Evolutionary conservation across 345 rosid genomes (phyloP).

Genomic region (Trapa bicornis): DNA sequence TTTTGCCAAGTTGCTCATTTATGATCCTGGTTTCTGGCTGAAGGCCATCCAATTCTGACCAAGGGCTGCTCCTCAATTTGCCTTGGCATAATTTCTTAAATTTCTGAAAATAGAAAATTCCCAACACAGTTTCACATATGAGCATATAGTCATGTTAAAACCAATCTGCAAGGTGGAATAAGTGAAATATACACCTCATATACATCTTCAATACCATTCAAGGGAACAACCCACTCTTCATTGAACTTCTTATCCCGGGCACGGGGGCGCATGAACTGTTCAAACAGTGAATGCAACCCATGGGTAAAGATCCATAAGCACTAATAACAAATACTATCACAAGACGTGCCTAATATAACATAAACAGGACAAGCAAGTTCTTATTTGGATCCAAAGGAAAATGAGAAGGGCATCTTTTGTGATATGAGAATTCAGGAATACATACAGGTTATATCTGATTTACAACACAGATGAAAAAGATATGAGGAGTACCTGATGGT

Average conservation of each 20-base stretch:
- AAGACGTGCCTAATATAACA: background rate
- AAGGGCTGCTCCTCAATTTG: conserved; percentile 71
- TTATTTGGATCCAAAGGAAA: too few species aligned
- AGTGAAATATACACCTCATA: conserved; percentile 39
- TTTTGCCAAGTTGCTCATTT: conserved; percentile 63
- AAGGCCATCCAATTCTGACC: conserved; percentile 93
- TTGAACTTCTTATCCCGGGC: conserved; percentile 86
- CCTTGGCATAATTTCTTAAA: conserved; percentile 72
- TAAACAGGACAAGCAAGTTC: background rate
- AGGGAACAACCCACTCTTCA: conserved; percentile 69
- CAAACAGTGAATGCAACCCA: background rate
- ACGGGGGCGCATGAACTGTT: conserved; percentile 69
- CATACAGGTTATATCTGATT: background rate
- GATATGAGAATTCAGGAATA: background rate
- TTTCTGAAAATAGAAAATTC: conserved; percentile 36
- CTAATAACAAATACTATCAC: background rate
- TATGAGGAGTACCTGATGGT: conserved; percentile 53
- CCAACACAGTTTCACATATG: background rate
- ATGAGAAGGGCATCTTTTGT: background rate
- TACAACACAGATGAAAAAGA: background rate
- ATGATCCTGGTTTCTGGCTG: conserved; percentile 93
- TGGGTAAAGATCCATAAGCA: background rate
- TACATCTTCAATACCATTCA: conserved; percentile 65
- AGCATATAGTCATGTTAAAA: background rate
- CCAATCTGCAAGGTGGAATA: background rate